These are phyloP conservation scores for Penicillium sp. DNA, from an alignment of 2,329 filamentous ascomycete genomes.

Conservation along the genomic window DNA sequence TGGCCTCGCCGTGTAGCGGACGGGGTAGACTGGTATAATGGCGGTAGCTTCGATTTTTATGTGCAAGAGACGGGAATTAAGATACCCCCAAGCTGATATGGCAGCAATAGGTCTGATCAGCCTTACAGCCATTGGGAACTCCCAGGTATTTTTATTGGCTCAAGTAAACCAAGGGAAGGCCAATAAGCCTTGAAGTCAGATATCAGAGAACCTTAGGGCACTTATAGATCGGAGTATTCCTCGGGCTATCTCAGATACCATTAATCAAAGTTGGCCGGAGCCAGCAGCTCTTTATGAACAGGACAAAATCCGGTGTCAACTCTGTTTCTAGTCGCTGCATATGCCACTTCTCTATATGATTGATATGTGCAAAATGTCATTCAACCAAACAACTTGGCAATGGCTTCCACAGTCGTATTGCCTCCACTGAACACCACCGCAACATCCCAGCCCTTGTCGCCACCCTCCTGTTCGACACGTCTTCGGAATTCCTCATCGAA, in stretches of 20 bases:
- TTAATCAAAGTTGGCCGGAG: too few species aligned
- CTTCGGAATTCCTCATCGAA: constrained; percentile 82
- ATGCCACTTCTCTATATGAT: background rate
- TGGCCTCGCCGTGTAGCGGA: constrained; percentile 39
- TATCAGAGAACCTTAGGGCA: too few species aligned
- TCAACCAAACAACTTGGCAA: constrained; percentile 57
- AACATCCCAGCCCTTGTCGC: constrained; percentile 74
- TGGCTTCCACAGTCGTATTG: constrained; percentile 67
- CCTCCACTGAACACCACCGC: constrained; percentile 66
- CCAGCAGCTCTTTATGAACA: too few species aligned
- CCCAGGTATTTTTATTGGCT: too few species aligned
- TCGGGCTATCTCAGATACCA: too few species aligned
- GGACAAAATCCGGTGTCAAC: too few species aligned
- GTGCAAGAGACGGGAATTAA: constrained; percentile 31
- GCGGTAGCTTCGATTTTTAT: constrained; percentile 38
- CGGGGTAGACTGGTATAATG: constrained; percentile 30
- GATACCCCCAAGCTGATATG: constrained; percentile 12
- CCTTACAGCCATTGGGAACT: too few species aligned
- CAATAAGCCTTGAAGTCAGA: too few species aligned
- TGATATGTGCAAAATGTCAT: background rate
- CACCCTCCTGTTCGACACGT: constrained; percentile 67
- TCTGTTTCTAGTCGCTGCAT: too few species aligned
- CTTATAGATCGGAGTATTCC: too few species aligned
- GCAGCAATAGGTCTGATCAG: too few species aligned
- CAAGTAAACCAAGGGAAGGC: too few species aligned